Evolutionary conservation across 441 rosid species (phyloP).

Genomic region (Geranium incanum): DNA sequence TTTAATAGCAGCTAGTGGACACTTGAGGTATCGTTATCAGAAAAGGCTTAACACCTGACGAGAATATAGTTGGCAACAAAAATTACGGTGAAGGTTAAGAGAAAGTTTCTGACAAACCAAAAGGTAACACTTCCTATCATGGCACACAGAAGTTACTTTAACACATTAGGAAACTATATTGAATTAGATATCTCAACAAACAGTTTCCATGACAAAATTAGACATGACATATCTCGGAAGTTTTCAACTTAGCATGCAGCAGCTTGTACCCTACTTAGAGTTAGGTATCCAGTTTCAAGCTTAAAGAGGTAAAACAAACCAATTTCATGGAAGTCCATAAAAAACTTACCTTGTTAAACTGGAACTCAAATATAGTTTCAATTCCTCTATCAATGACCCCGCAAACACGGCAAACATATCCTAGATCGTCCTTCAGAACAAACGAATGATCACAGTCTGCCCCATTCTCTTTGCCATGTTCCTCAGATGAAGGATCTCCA

Average conservation of each 20-base stretch:
- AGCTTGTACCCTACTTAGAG: neutral
- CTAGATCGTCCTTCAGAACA: constrained; percentile 69
- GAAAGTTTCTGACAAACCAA: too few relatives aligned
- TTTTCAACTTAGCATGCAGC: neutral
- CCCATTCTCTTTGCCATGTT: constrained; percentile 32
- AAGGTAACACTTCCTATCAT: neutral
- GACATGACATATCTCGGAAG: neutral
- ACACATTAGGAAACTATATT: neutral
- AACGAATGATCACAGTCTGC: constrained; percentile 63
- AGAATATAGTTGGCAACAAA: too few relatives aligned
- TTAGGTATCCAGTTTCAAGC: neutral
- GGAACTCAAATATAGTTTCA: constrained; percentile 63
- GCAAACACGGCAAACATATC: constrained; percentile 73
- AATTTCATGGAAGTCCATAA: neutral
- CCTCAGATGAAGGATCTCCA: constrained; percentile 37
- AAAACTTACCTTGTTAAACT: constrained; percentile 53
- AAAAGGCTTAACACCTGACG: too few relatives aligned
- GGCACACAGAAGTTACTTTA: neutral
- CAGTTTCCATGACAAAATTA: neutral
- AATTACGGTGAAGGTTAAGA: too few relatives aligned
- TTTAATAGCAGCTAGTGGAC: neutral
- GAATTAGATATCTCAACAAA: neutral
- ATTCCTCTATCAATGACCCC: constrained; percentile 60
- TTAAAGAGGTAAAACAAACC: neutral
- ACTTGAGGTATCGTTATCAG: neutral